Evolutionary conservation across 148 eudicot genomes (phyloP), one percentile per base, ranked within the genome.

Genomic region (Amaranthus palmeri): DNA sequence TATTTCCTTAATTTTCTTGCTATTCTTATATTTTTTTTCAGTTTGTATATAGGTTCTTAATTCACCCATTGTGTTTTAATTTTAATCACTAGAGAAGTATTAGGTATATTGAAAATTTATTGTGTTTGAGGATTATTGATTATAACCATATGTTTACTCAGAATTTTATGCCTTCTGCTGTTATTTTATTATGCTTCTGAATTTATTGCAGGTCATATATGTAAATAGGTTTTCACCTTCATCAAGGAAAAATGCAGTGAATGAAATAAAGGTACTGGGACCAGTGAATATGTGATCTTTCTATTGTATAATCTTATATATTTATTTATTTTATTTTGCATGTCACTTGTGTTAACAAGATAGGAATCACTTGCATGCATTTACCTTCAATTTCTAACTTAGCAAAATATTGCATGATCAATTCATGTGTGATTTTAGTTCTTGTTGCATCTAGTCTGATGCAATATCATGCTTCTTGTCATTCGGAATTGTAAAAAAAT

Each of bases 161-260:
- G 36, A 25, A 25, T 25, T 25, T 25, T 25, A 25, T 25, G 45
- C 66, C 36, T 12, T 18, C 57, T 66, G 44, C 59, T 15, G 42
- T 72, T 48, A 66, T 51, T 51, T 55, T 10, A 60, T 68, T 41
- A 53, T 64, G 51, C 47, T 57, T 68, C 59, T 69, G 67, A 17
- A 74, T 72, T 55, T 61, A 56, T 53, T 80, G 42, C 77, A 95
- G 98, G 98, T 95, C 74, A 91, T 95, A 74, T 89, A 95, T 81
- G 97, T 91, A 42, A 87, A 91, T 83, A 89, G 98, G 81, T 95
- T 88, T 79, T 88, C 93, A 63, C 83, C 84, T 44, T 80, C 87
- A 70, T 95, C 98, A 63, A 83, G 97, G 78, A 95, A 89, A 88
- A 84, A 89, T 67, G 98, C 97, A 53, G 85, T 95, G 42, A 84